A percentile compares a stretch with the other conserved stretches of the same genome.
phyloP scores from a whole-genome alignment of 2,329 filamentous ascomycete species.

The Epichloe baconii region DNA sequence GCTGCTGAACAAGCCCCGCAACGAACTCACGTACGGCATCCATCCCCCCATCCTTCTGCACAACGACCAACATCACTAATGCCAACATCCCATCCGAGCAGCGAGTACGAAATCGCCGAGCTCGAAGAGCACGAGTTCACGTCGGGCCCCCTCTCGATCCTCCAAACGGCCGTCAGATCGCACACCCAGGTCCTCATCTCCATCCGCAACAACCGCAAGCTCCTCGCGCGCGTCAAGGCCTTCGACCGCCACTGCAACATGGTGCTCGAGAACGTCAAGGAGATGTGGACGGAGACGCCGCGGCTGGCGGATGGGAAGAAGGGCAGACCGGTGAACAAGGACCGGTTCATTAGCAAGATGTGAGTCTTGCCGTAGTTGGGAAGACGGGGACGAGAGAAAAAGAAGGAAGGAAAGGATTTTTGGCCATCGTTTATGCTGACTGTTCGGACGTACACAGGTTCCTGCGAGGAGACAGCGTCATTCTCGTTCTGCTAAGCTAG shows the following conservation, averaged over 20 bases:
- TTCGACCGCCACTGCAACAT: slow-evolving; percentile 99
- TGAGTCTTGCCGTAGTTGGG: slow-evolving; percentile 20
- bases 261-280: slow-evolving; percentile 85
- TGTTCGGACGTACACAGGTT: slow-evolving; percentile 43
- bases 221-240: slow-evolving; percentile 92
- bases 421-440: not conserved
- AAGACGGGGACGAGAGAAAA: not conserved
- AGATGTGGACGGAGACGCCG: slow-evolving; percentile 99
- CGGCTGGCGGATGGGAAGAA: slow-evolving; percentile 73
- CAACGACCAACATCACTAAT: not conserved
- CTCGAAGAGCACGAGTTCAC: slow-evolving; percentile 45
- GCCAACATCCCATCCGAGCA: slow-evolving; percentile 22
- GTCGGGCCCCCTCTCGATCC: slow-evolving; percentile 59
- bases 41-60: slow-evolving; percentile 7
- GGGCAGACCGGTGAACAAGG: slow-evolving; percentile 88
- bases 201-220: slow-evolving; percentile 95
- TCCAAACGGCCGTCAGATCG: slow-evolving; percentile 89
- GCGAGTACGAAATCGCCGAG: slow-evolving; percentile 82
- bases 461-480: slow-evolving; percentile 75
- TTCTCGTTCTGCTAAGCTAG: slow-evolving; percentile 73
- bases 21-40: slow-evolving; percentile 71
- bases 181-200: slow-evolving; percentile 95
- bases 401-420: not conserved
- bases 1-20: slow-evolving; percentile 76
- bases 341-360: slow-evolving; percentile 97